Evolutionary conservation across 1,284 basidiomycete genomes (phyloP), one percentile per base, ranked within the genome.

Genomic region (Rhodotorula glutinis): DNA sequence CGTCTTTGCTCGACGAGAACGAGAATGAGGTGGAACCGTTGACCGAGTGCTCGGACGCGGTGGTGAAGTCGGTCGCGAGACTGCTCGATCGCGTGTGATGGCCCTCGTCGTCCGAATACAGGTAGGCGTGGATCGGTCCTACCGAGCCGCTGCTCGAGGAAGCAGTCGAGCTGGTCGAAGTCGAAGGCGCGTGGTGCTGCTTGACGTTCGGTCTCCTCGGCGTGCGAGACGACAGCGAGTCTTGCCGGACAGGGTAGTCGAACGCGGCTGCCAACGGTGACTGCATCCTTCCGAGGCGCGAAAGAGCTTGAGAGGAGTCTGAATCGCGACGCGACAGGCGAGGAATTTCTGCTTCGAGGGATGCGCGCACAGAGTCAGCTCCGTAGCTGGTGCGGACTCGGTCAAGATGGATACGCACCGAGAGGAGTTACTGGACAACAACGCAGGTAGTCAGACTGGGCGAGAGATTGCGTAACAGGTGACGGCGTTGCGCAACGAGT

Each of bases 101-200:
- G 30, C 53, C 43, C 17, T 46, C 4, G 40, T 55, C 25, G 54
- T 38, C 40, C 29, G 60, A 61, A 21, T 25, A 40, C 17, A 38
- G 17, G n/a, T 47, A n/a, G 23, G 46, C 46, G 46, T 25, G 46
- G 23, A n/a, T 47, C 46, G 21, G 46, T 47, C 46, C 46, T 46
- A 11, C 44, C 44, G 44, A 46, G 44, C n/a, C n/a, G 25, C 25
- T 27, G n/a, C 25, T 30, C 19, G 60, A 57, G 19, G 55, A 60
- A 49, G 27, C n/a, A 13, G 55, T 53, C 14, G 62, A 60, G 7
- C 53, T 38, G 44, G 53, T 21, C 46, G 67, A 64, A 5, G 59
- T 40, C 13, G 44, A 43, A 19, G 60, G 57, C 11, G 60, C 40
- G 29, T 60, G 33, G 29, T 60, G 33, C 30, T 53, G 49, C 49